Evolutionary conservation across 2,329 filamentous ascomycete species (phyloP), one percentile per base, ranked within the genome.

Genomic region (Sporothrix curviconia): DNA sequence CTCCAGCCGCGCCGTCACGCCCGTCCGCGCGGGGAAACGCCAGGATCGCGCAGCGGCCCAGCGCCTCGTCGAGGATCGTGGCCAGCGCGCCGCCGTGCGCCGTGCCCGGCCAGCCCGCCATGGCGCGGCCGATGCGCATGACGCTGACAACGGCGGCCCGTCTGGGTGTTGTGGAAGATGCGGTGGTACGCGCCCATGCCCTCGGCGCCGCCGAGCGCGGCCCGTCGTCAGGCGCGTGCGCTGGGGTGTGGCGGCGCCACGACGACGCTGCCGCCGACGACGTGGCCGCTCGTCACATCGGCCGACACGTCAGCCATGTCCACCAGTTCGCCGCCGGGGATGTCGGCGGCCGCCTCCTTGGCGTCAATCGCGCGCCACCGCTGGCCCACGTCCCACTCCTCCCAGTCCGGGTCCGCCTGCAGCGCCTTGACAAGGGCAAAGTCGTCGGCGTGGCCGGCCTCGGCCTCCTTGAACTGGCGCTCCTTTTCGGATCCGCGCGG

Each of bases 11-110:
- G 84, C 75, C 65, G 83, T 79, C 63, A 85, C 71, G 64, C 81
- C 78, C 34, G 77, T 78, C 44, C 73, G 70, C 8, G 69, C 71
- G 1, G 75, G n/a, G 74, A 60, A 83, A 75, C 32, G 69, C 66
- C 46, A 70, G 67, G 56, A 83, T 72, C 11, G 81, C 82, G 60
- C 82, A 84, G 43, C 85, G 76, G n/a, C 83, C 83, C 60, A 89
- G 75, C 53, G 78, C 80, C 73, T 91, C 88, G 68, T 89, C 82
- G 37, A 91, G 71, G 3, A 89, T 69, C 0, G 84, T 90, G 7
- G 84, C 85, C 50, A 88, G 76, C 7, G 79, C 76, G 14, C 88
- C 88, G 56, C 88, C 88, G 71, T 92, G 88, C 53, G 84, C 82
- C 40, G 88, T 76, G 12, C 80, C 79, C 1, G 87, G 87, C 85